phyloP scores from a whole-genome alignment of 768 basidiomycete species.

The Tulasnella sp. region DNA sequence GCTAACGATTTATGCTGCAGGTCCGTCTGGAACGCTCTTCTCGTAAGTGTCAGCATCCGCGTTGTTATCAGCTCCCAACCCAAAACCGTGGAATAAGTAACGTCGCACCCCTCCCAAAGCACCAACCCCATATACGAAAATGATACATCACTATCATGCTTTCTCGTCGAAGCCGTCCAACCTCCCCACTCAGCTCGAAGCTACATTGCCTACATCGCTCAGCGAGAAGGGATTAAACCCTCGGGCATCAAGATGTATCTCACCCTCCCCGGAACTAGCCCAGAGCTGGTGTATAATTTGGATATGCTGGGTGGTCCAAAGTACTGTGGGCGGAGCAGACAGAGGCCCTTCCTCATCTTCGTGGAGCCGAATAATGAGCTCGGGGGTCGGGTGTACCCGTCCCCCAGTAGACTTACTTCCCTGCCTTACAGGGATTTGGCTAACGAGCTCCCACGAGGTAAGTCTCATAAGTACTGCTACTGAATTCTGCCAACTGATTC shows the following conservation, averaged over 20 bases:
- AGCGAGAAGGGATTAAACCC: background rate
- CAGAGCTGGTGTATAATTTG: too few species aligned
- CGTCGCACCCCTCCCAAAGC: background rate
- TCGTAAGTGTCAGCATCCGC: background rate
- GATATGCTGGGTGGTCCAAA: too few species aligned
- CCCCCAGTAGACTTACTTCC: background rate
- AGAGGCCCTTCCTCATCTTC: background rate
- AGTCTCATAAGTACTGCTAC: background rate
- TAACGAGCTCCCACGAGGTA: background rate
- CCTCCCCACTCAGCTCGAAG: background rate
- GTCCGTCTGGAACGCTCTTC: background rate
- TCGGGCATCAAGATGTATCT: constrained; percentile 22
- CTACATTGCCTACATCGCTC: constrained; percentile 11
- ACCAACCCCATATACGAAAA: constrained; percentile 8
- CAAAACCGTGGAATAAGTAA: background rate
- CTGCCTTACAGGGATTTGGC: background rate
- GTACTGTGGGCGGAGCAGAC: too few species aligned
- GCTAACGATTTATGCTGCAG: too few species aligned
- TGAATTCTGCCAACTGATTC: background rate
- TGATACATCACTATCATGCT: constrained; percentile 7
- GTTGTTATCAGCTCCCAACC: background rate
- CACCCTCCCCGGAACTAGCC: background rate
- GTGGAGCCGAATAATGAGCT: background rate
- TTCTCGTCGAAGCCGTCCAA: background rate
- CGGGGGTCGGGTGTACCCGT: background rate